Evolutionary conservation across 257 asterid species (phyloP), one percentile per base, ranked within the genome.

Genomic region (Solanum peruvianum): DNA sequence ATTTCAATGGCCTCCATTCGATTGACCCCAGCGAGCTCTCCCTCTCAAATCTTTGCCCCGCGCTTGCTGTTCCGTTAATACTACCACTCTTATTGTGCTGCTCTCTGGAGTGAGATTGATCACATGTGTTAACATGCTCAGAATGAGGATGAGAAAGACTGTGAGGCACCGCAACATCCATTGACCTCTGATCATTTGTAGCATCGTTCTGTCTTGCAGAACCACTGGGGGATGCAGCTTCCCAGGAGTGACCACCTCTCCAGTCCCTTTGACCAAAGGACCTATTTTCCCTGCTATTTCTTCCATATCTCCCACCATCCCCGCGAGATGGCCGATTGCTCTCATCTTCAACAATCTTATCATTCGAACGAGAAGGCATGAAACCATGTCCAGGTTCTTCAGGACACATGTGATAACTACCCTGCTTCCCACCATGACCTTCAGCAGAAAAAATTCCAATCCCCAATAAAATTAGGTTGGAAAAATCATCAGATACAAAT

Each of bases 371-470:
- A 75, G 98, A 92, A 60, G 97, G 95, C 90, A 87, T 70, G 86
- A 92, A 93, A 18, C 94, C 97, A 84, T 92, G 96, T 82, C 93
- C 92, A 60, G 91, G 88, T 47, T 97, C 99, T 15, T 95, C 98
- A 4, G 94, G 89, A 90, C 94, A 92, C 88, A 91, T 88, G 89
- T 94, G 94, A 94, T 98, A 92, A 87, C 94, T 96, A 89, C 96
- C 98, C 95, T 96, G 98, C 98, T 96, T 97, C 90, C 95, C 94
- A 93, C 95, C 94, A 93, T 94, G 98, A 94, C 99, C 99, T 97
- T 93, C 94, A 94, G 93, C 92, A 86, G 87, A 90, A 88, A 88
- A 89, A 91, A 60, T 75, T 21, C 86, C 86, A 86, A 89, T 89
- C 88, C 86, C 89, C 78, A 18, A 89, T 86, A 73, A 85, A 44